Base-by-base conservation (phyloP, 129 eudicot species). In the Pittosporum tobira region DNA sequence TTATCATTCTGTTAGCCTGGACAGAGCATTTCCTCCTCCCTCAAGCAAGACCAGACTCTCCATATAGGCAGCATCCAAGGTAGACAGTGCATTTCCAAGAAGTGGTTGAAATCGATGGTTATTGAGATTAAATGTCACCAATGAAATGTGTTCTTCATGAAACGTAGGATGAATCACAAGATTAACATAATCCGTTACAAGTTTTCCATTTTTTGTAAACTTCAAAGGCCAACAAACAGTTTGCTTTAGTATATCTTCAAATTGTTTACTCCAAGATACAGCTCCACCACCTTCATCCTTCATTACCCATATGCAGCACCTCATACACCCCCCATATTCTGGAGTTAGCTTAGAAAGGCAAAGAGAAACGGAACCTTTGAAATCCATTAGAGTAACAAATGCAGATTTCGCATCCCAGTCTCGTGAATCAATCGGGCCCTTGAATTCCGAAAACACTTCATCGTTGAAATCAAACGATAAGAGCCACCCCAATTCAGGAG, bases 201-300 rank as follows among this genome's bases (percentile, higher is more conserved):
- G 64, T 10, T 12, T 18, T 43, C 64, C 64, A 8, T 40, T 18
- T 38, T 26, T 59, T 26, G 64, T 59, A 16, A 59, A 40, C 30
- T 25, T 42, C 52, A 59, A 25, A 1, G 40, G 64, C 51, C 49
- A 9, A 7, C 23, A 51, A 24, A 25, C 1, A 2, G 12, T 14
- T 1, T 26, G 27, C 34, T 58, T 13, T 0, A 43, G 19, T 11
- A 12, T 10, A 59, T 40, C 13, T 59, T 16, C 22, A 14, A 58
- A 59, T 9, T 27, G 51, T 10, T 18, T 27, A 23, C 6, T 43
- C 24, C 25, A 59, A 13, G 37, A 40, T 14, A 59, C 37, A 16
- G 10, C 27, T 12, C 20, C 48, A n/a, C n/a, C n/a, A 36, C 15
- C 28, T 21, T 58, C 6, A 40, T 22, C 40, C 48, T 47, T 57